Evolutionary conservation across 306 rosid genomes (phyloP).

Genomic region (Vigna hirtella): DNA sequence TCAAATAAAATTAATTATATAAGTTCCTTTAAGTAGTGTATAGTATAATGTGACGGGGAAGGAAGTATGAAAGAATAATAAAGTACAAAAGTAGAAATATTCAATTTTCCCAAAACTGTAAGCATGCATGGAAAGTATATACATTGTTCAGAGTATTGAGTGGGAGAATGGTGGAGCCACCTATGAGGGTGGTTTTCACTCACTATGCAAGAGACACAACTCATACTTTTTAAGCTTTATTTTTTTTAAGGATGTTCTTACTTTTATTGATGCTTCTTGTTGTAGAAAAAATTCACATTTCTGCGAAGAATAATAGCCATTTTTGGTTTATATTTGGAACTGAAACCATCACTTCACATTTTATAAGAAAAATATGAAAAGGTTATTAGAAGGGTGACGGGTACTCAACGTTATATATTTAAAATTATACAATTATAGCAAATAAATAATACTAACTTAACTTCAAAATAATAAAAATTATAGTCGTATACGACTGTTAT

Average conservation of each 20-base stretch:
- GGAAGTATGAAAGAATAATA: not conserved
- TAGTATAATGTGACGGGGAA: not conserved
- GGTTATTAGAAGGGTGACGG: too few species aligned
- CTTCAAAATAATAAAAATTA: too few species aligned
- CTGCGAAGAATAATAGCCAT: not conserved
- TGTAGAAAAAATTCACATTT: not conserved
- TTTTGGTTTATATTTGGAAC: not conserved
- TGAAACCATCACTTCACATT: not conserved
- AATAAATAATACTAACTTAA: too few species aligned
- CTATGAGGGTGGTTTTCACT: conserved; percentile 20
- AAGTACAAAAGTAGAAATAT: conserved; percentile 26
- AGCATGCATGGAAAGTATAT: conserved; percentile 45
- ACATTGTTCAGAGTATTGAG: conserved; percentile 25
- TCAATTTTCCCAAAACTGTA: conserved; percentile 30
- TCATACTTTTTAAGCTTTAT: conserved; percentile 8
- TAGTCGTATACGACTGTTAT: too few species aligned
- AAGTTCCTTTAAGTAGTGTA: not conserved
- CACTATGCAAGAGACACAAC: conserved; percentile 9
- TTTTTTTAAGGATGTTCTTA: conserved; percentile 4
- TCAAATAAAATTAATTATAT: too few species aligned
- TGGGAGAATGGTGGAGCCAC: conserved; percentile 13
- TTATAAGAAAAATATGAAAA: not conserved
- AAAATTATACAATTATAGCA: too few species aligned
- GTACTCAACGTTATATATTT: too few species aligned
- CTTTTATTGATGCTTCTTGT: conserved; percentile 12